phyloP scores from a whole-genome alignment of 108 stramenopile genomes.

The Pseudonitzschia multiseries region DNA sequence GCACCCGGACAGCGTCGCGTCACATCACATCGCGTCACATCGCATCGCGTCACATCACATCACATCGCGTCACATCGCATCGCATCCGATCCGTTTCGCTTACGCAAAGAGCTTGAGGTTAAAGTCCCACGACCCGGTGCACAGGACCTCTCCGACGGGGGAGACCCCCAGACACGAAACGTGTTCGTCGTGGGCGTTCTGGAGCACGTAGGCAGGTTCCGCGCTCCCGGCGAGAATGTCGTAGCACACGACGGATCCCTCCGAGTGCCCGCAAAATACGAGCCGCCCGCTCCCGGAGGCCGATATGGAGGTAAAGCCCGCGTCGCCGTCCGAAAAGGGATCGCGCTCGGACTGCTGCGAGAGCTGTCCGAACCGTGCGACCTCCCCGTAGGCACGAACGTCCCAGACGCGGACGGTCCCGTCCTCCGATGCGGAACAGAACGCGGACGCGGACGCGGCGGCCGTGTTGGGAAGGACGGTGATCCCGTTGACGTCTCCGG shows the following conservation, averaged over 20 bases:
- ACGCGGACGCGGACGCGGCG: constrained; percentile 76
- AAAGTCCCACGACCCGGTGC: constrained; percentile 99
- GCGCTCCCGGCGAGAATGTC: constrained; percentile 60
- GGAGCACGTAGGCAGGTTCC: constrained; percentile 59
- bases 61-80: too few relatives aligned
- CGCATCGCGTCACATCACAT: too few relatives aligned
- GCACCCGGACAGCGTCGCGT: too few relatives aligned
- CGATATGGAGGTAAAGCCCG: constrained; percentile 82
- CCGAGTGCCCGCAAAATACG: constrained; percentile 88
- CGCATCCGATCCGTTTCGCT: neutral
- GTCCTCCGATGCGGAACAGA: constrained; percentile 96
- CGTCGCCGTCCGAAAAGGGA: constrained; percentile 30
- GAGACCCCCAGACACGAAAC: constrained; percentile 95
- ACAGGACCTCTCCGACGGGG: constrained; percentile 89
- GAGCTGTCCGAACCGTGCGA: constrained; percentile 83
- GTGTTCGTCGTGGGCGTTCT: constrained; percentile 88
- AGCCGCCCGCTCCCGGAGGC: constrained; percentile 81
- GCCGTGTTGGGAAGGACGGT: constrained; percentile 92
- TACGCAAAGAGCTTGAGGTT: constrained; percentile 89
- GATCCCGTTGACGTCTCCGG: constrained; percentile 96
- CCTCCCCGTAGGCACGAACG: constrained; percentile 88
- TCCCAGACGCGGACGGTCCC: constrained; percentile 94
- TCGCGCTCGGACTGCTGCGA: constrained; percentile 21
- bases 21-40: too few relatives aligned
- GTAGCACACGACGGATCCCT: constrained; percentile 73